These are phyloP conservation scores for Podospora comata DNA, from an alignment of 495 filamentous ascomycete genomes.

Conservation along the genomic window DNA sequence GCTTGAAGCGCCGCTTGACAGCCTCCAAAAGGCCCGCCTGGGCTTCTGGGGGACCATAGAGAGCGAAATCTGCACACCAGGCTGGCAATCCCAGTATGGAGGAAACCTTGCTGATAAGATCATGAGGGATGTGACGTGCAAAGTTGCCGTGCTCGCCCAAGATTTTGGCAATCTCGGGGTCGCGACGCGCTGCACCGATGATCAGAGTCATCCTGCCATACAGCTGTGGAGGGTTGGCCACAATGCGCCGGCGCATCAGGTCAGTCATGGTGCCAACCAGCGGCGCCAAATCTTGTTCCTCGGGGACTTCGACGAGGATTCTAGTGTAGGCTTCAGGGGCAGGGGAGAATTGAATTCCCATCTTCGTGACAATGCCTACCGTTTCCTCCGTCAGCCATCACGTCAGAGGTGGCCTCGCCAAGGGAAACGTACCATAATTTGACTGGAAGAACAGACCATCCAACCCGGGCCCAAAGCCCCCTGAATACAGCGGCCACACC, in stretches of 20 bases:
- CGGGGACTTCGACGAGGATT: conserved; percentile 30
- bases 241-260: conserved; percentile 44
- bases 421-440: conserved; percentile 27
- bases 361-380: conserved; percentile 54
- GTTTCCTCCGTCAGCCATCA: no score
- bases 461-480: conserved; percentile 52
- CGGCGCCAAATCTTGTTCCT: conserved; percentile 51
- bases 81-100: background rate
- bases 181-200: conserved; percentile 34
- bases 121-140: background rate
- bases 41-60: background rate
- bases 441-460: conserved; percentile 57
- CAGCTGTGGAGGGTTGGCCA: conserved; percentile 53
- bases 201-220: conserved; percentile 48
- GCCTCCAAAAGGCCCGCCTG: background rate
- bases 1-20: background rate
- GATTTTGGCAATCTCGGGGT: conserved; percentile 26
- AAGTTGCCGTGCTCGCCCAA: background rate
- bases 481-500: conserved; percentile 50
- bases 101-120: background rate
- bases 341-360: conserved; percentile 44
- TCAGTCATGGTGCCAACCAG: conserved; percentile 54
- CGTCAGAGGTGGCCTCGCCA: no score
- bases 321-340: background rate
- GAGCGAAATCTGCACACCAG: background rate